These are phyloP conservation scores for Tuber magnatum DNA, from an alignment of 495 filamentous ascomycete genomes.

Conservation along the genomic window DNA sequence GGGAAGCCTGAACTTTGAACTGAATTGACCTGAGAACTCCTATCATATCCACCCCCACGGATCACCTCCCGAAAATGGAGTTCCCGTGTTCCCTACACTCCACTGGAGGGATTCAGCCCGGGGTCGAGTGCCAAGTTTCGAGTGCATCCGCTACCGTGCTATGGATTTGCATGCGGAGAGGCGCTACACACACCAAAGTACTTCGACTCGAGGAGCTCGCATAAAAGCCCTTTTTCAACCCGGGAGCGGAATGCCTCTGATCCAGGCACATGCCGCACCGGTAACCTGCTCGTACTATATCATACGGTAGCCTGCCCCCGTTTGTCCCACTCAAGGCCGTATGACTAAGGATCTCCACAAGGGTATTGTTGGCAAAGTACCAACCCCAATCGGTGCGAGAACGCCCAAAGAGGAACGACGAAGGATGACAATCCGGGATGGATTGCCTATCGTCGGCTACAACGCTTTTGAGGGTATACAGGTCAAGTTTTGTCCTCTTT, in stretches of 20 bases:
- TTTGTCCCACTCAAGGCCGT: neutral
- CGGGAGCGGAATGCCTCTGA: neutral
- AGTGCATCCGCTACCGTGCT: too few relatives aligned
- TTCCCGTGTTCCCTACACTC: neutral
- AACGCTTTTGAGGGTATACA: too few relatives aligned
- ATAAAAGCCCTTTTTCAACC: neutral
- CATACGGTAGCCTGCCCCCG: too few relatives aligned
- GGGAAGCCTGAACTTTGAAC: neutral
- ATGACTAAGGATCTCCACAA: constrained; percentile 23
- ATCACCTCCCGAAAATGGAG: neutral
- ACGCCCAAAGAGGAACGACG: too few relatives aligned
- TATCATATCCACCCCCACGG: neutral
- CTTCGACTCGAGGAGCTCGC: constrained; percentile 14
- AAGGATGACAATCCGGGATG: too few relatives aligned
- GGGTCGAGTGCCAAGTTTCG: too few relatives aligned
- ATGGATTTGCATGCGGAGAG: too few relatives aligned
- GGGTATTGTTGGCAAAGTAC: neutral
- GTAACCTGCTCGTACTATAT: too few relatives aligned
- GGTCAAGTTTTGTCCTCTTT: too few relatives aligned
- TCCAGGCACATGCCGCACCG: neutral
- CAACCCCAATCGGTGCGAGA: too few relatives aligned
- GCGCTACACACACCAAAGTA: neutral
- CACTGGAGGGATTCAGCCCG: too few relatives aligned
- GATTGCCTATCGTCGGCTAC: too few relatives aligned
- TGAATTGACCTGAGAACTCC: constrained; percentile 1